Evolutionary conservation across 805 yeast genomes (phyloP).

Genomic region (Candida cerambycidarum): DNA sequence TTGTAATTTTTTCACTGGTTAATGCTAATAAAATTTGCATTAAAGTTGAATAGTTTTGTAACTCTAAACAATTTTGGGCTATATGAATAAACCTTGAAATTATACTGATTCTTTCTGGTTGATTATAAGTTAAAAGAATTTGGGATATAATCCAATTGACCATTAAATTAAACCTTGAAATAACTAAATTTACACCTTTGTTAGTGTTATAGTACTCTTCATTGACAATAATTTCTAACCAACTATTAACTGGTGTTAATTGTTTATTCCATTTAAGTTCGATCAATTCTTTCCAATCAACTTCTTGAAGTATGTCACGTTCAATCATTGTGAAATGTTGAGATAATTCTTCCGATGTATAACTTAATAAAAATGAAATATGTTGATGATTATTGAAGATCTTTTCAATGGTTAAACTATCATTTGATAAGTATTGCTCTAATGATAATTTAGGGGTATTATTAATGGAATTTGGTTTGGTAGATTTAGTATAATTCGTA

Average conservation of each 20-base stretch:
- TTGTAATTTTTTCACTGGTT: conserved; percentile 60
- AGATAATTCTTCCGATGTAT: conserved; percentile 64
- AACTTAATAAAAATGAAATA: conserved; percentile 77
- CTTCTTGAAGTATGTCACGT: conserved; percentile 74
- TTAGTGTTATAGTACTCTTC: conserved; percentile 44
- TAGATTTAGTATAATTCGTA: conserved; percentile 3
- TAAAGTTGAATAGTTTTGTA: conserved; percentile 83
- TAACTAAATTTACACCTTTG: conserved; percentile 79
- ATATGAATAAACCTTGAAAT: conserved; percentile 86
- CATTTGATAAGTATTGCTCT: conserved; percentile 34
- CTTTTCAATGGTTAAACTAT: conserved; percentile 37
- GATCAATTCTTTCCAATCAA: conserved; percentile 89
- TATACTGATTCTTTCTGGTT: conserved; percentile 60
- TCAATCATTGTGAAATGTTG: conserved; percentile 86
- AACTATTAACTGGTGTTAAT: conserved; percentile 69
- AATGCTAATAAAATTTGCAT: conserved; percentile 86
- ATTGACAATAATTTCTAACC: conserved; percentile 74
- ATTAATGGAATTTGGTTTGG: conserved; percentile 7
- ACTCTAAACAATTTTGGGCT: conserved; percentile 67
- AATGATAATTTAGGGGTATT: conserved; percentile 30
- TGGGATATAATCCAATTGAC: conserved; percentile 93
- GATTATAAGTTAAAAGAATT: conserved; percentile 64
- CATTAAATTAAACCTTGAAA: conserved; percentile 82
- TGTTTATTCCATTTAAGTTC: conserved; percentile 73
- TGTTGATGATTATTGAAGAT: conserved; percentile 54